These are phyloP conservation scores for Colletotrichum falcatum DNA, from an alignment of 2,329 filamentous ascomycete species.

Conservation along the genomic window DNA sequence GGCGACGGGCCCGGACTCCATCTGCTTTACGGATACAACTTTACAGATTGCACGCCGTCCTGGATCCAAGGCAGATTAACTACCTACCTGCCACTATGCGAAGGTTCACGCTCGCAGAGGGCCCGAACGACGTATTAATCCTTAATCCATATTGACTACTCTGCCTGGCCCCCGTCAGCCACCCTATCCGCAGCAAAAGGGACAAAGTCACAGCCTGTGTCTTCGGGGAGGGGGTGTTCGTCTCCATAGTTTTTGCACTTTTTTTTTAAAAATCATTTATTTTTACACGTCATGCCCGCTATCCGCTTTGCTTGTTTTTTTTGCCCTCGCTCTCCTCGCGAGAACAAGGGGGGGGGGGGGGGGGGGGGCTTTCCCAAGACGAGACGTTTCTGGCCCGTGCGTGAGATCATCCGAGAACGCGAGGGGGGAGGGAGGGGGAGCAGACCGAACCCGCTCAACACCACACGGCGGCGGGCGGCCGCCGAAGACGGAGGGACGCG, in stretches of 20 bases:
- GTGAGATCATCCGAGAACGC: background rate
- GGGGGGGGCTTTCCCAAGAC: too few species aligned
- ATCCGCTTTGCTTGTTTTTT: background rate
- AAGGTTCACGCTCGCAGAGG: conserved; percentile 1
- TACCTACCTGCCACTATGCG: background rate
- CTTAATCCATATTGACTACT: conserved; percentile 21
- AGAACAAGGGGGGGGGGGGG: background rate
- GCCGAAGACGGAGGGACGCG: background rate
- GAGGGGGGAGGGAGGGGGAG: background rate
- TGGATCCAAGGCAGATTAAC: background rate
- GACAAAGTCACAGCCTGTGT: background rate
- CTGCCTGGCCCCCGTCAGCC: background rate
- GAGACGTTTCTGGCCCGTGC: too few species aligned
- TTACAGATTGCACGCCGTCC: too few species aligned
- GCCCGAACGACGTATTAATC: conserved; percentile 8
- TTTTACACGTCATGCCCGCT: background rate
- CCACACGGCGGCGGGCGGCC: background rate
- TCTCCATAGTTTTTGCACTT: background rate
- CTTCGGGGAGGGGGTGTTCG: background rate
- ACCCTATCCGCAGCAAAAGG: background rate
- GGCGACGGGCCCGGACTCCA: conserved; percentile 11
- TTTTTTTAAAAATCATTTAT: too few species aligned
- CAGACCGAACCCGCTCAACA: too few species aligned
- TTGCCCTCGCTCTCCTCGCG: background rate
- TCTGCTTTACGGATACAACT: background rate